Percentiles rank a stretch among this genome's conserved stretches.
These are phyloP conservation scores for Trypanosoma congolense DNA, from an alignment of 208 protist genomes.

Conservation along the genomic window DNA sequence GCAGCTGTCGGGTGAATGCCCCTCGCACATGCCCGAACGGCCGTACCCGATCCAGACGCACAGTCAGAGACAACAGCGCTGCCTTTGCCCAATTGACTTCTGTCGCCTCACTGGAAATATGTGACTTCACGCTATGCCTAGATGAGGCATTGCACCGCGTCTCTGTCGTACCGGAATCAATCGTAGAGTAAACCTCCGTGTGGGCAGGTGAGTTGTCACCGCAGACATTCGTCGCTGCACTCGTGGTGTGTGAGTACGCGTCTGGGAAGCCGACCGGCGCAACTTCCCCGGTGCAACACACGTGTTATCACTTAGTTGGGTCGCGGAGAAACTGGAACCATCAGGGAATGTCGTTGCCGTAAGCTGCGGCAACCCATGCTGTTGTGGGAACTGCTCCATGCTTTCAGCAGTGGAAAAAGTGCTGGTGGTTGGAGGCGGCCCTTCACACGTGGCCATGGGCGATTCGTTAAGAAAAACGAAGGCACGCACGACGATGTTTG, in stretches of 20 bases:
- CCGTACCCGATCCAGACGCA: slow-evolving; percentile 10
- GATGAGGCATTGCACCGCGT: background rate
- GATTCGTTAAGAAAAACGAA: slow-evolving; percentile 20
- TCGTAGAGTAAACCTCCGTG: background rate
- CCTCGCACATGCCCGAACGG: background rate
- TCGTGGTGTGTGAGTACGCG: background rate
- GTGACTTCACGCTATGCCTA: background rate
- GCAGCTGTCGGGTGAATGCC: background rate
- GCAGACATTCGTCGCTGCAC: background rate
- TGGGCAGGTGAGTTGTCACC: background rate
- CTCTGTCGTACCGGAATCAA: background rate
- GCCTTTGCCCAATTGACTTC: background rate
- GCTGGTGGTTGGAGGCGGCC: background rate
- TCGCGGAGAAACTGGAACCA: background rate
- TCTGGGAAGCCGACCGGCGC: background rate
- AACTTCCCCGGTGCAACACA: background rate
- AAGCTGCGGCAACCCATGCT: background rate
- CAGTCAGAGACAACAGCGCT: slow-evolving; percentile 3
- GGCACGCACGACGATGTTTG: background rate
- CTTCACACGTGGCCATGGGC: background rate
- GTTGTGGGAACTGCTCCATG: background rate
- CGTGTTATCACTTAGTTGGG: background rate
- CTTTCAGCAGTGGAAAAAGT: background rate
- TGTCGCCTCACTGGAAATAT: background rate
- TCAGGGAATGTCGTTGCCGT: background rate